A percentile compares a stretch with the other conserved stretches of the same genome.
These are phyloP conservation scores for Syncephalis plumigaleata DNA, from an alignment of 371 early-diverging fungal genomes.

Conservation along the genomic window DNA sequence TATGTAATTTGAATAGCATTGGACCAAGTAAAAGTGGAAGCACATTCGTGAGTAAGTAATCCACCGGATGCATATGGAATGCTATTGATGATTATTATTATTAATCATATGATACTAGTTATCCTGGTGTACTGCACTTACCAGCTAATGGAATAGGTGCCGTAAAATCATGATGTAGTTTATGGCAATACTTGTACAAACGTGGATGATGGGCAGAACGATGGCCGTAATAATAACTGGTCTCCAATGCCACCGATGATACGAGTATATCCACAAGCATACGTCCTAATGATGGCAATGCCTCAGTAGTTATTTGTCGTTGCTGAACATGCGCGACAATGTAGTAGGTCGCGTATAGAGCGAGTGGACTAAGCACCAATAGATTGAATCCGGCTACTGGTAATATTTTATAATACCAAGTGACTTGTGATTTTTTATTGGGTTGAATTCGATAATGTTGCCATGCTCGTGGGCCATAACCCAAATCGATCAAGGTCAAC, in stretches of 20 bases:
- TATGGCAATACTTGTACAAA: constrained; percentile 30
- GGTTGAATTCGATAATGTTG: constrained; percentile 18
- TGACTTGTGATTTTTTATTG: constrained; percentile 11
- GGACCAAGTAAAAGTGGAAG: constrained; percentile 29
- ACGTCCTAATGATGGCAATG: constrained; percentile 10
- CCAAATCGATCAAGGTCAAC: constrained; percentile 9
- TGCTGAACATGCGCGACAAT: constrained; percentile 9
- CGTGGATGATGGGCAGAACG: constrained; percentile 24
- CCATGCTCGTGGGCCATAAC: constrained; percentile 12
- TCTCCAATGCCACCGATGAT: constrained; percentile 32
- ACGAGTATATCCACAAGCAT: constrained; percentile 21
- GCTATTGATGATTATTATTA: constrained; percentile 10
- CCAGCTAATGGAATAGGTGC: constrained; percentile 37
- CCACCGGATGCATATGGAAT: constrained; percentile 36
- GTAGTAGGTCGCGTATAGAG: constrained; percentile 7
- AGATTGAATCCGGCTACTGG: constrained; percentile 15
- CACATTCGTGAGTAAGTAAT: constrained; percentile 25
- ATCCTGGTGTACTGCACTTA: constrained; percentile 6
- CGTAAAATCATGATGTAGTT: constrained; percentile 36
- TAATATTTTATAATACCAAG: constrained; percentile 12
- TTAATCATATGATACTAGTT: not conserved
- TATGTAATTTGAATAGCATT: constrained; percentile 26
- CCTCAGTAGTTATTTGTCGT: constrained; percentile 11
- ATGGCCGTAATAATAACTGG: constrained; percentile 36
- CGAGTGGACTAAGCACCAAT: constrained; percentile 12